These are phyloP conservation scores for Aspergillus sergii DNA, from an alignment of 2,329 filamentous ascomycete genomes.

Conservation along the genomic window DNA sequence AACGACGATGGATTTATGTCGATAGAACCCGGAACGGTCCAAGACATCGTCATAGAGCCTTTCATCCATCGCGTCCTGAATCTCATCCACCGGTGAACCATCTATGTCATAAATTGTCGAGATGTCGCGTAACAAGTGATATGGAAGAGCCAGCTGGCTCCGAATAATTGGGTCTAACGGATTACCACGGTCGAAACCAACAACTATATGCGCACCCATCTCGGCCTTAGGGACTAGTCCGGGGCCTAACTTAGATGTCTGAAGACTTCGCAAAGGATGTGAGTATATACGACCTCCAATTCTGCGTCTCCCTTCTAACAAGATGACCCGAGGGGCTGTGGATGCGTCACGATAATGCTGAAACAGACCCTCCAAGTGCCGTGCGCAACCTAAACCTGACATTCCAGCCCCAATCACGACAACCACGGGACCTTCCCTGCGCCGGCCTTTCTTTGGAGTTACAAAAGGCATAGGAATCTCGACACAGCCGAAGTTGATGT, in stretches of 20 bases:
- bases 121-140: slow-evolving; percentile 76
- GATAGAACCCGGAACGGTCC: slow-evolving; percentile 87
- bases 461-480: slow-evolving; percentile 60
- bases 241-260: slow-evolving; percentile 54
- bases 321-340: slow-evolving; percentile 68
- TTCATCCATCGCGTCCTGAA: slow-evolving; percentile 80
- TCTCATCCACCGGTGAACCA: slow-evolving; percentile 68
- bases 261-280: slow-evolving; percentile 65
- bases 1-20: slow-evolving; percentile 71
- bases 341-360: slow-evolving; percentile 74
- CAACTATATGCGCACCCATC: slow-evolving; percentile 98
- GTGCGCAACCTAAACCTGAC: slow-evolving; percentile 86
- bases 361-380: slow-evolving; percentile 86
- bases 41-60: slow-evolving; percentile 93
- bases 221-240: slow-evolving; percentile 77
- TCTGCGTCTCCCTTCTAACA: slow-evolving; percentile 84
- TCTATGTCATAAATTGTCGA: slow-evolving; percentile 84
- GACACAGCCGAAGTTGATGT: slow-evolving; percentile 95
- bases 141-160: slow-evolving; percentile 83
- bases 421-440: slow-evolving; percentile 67
- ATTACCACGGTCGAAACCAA: slow-evolving; percentile 93
- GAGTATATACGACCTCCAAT: slow-evolving; percentile 95
- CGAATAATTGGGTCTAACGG: slow-evolving; percentile 88
- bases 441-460: slow-evolving; percentile 43
- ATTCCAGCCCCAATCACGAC: slow-evolving; percentile 93